Conservation (phyloP, 148 eudicot genomes). For the Cornus florida region DNA sequence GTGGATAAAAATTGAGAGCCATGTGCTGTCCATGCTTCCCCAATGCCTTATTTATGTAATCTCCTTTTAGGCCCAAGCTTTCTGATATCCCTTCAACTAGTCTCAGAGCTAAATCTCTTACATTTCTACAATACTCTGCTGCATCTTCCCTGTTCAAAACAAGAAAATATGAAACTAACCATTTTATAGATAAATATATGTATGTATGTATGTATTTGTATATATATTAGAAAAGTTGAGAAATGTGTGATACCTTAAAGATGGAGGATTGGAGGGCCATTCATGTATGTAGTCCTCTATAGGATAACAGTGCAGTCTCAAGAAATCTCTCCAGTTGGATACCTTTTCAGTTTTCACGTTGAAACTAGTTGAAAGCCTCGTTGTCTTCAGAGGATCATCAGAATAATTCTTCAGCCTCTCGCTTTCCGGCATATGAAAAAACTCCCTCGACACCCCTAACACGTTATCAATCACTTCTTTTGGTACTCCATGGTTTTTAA, state of each 20-base stretch:
- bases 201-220: too few species aligned
- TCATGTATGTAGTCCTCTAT: slow-evolving; percentile 19
- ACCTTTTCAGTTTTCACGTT: slow-evolving; percentile 23
- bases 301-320: slow-evolving; percentile 26
- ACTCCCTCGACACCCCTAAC: slow-evolving; percentile 10
- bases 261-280: slow-evolving; percentile 22
- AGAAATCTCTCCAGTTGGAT: slow-evolving; percentile 27
- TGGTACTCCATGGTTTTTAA: slow-evolving; percentile 24
- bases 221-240: too few species aligned
- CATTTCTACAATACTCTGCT: slow-evolving; percentile 21
- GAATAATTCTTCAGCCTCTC: slow-evolving; percentile 23
- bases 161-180: too few species aligned
- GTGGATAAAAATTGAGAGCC: slow-evolving; percentile 27
- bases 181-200: too few species aligned
- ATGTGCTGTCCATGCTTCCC: slow-evolving; percentile 28
- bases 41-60: slow-evolving; percentile 6
- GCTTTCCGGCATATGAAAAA: slow-evolving; percentile 20
- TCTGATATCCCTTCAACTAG: slow-evolving; percentile 22
- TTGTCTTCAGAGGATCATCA: slow-evolving; percentile 19
- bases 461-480: slow-evolving; percentile 2
- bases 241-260: slow-evolving; percentile 11
- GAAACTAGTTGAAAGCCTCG: slow-evolving; percentile 27
- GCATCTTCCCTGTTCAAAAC: slow-evolving; percentile 8
- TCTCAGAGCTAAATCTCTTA: slow-evolving; percentile 13
- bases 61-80: slow-evolving; percentile 19